Evolutionary conservation across 2,329 filamentous ascomycete species (phyloP), one percentile per base, ranked within the genome.

Genomic region (Nannizzia gypsea): DNA sequence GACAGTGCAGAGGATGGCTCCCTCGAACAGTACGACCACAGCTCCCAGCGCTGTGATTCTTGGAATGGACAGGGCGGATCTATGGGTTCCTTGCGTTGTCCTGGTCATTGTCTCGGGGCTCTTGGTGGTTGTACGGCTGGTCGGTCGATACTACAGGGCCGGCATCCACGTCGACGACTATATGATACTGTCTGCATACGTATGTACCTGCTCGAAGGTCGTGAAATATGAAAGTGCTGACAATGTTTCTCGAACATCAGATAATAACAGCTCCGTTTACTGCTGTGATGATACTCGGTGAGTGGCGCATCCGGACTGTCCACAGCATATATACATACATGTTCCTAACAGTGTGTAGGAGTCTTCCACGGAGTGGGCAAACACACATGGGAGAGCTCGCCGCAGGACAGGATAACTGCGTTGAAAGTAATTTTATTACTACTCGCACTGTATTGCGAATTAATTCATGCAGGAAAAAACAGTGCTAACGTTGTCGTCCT

Each of bases 111-210:
- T 61, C 26, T 48, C 60, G 17, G 60, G 57, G 2, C 11, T 61
- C 55, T 59, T 59, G 24, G 60, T 61, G 9, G 31, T 38, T 13
- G 38, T 59, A 17, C 57, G 60, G 20, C 42, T 61, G 26, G 38
- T 55, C 9, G 57, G 44, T 22, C 59, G 60, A 46, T 61, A 57
- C 58, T 57, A 59, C 22, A 56, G 56, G 22, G 44, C 50, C 24
- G 31, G 54, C 34, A 42, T 61, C n/a, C 52, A 38, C 50, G 44
- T 50, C n/a, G 60, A 61, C 57, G 60, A 61, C 44, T 61, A 55
- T 50, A 44, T 57, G 54, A 61, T 61, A 13, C 9, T 59, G 24
- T 52, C 54, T 26, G 24, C 60, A 40, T 38, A 46, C 36, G 60
- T 59, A 59, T 52, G 22, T 48, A 13, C 44, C n/a, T 34, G 11